These are phyloP conservation scores for Ilyonectria destructans DNA, from an alignment of 2,329 filamentous ascomycete genomes.

Conservation along the genomic window DNA sequence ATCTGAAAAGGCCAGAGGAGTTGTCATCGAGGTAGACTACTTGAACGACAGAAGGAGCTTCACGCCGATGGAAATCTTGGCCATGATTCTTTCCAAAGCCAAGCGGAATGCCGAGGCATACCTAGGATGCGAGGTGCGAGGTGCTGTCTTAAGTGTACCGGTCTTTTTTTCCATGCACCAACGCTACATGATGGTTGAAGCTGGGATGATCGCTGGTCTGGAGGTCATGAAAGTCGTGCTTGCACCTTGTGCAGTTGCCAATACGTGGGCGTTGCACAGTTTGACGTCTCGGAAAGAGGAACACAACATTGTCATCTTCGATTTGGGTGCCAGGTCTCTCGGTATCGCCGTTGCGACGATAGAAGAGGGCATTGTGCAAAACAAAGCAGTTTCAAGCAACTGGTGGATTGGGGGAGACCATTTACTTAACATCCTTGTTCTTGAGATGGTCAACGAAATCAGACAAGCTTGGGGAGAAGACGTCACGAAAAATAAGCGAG, in stretches of 20 bases:
- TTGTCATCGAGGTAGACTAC: background rate
- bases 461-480: background rate
- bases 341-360: background rate
- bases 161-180: background rate
- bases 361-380: background rate
- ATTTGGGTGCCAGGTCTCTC: background rate
- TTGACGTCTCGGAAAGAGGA: background rate
- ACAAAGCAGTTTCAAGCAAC: background rate
- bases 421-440: background rate
- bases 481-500: background rate
- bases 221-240: background rate
- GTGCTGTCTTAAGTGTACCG: slow-evolving; percentile 1
- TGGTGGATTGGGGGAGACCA: background rate
- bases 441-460: background rate
- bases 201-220: background rate
- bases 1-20: background rate
- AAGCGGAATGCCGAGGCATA: slow-evolving; percentile 5
- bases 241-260: background rate
- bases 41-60: background rate
- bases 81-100: slow-evolving; percentile 5
- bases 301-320: background rate
- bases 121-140: background rate
- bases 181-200: background rate
- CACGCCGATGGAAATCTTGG: background rate
- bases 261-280: background rate